phyloP scores from a whole-genome alignment of 179 eudicot genomes.

The Pouteria campechiana region DNA sequence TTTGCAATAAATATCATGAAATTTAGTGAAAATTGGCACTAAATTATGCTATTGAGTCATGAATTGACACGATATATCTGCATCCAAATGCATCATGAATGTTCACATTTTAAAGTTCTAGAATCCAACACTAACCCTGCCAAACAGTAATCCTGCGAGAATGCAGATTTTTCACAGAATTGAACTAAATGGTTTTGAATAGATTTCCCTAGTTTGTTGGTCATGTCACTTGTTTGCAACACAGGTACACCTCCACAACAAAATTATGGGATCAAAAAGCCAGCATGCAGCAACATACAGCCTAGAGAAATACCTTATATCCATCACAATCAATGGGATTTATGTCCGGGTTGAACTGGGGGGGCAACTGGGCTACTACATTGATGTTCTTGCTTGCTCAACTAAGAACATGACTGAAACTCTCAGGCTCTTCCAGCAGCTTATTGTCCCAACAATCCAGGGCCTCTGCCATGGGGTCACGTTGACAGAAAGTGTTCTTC shows the following conservation, averaged over 20 bases:
- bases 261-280: conserved; percentile 49
- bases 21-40: too few relatives aligned
- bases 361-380: conserved; percentile 50
- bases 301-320: conserved; percentile 75
- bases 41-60: too few relatives aligned
- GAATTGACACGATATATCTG: too few relatives aligned
- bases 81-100: too few relatives aligned
- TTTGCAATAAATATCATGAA: too few relatives aligned
- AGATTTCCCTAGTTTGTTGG: too few relatives aligned
- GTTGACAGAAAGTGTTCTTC: conserved; percentile 48
- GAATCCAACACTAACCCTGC: too few relatives aligned
- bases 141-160: too few relatives aligned
- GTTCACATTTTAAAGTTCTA: too few relatives aligned
- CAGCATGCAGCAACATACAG: conserved; percentile 86
- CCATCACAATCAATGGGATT: conserved; percentile 73
- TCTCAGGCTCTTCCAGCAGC: conserved; percentile 68
- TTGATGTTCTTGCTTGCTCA: conserved; percentile 82
- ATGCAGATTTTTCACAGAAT: too few relatives aligned
- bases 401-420: conserved; percentile 75
- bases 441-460: conserved; percentile 71
- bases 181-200: too few relatives aligned
- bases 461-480: conserved; percentile 54
- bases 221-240: conserved; percentile 1
- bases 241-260: conserved; percentile 86
- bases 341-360: conserved; percentile 81